Conservation (phyloP, 1,284 basidiomycete genomes). For the Volvariella volvacea region DNA sequence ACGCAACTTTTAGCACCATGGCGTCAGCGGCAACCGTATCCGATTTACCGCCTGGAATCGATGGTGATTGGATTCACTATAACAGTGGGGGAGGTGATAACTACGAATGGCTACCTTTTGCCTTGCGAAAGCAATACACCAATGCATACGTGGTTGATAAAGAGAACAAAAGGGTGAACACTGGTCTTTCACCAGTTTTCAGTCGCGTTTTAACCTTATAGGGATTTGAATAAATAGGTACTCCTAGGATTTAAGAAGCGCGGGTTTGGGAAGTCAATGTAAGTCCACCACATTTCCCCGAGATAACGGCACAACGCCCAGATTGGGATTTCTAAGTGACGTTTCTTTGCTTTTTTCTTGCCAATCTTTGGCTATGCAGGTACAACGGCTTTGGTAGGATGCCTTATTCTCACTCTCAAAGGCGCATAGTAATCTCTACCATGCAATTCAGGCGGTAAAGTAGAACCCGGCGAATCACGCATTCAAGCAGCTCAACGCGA, state of each 20-base stretch:
- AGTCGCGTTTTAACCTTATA: background rate
- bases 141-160: conserved; percentile 47
- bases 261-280: conserved; percentile 60
- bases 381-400: conserved; percentile 60
- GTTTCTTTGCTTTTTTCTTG: conserved; percentile 1
- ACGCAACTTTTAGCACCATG: no score
- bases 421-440: background rate
- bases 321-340: background rate
- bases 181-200: background rate
- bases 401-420: background rate
- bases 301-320: background rate
- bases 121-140: conserved; percentile 43
- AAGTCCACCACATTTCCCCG: conserved; percentile 15
- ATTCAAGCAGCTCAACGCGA: conserved; percentile 58
- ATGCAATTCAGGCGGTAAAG: conserved; percentile 49
- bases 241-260: conserved; percentile 68
- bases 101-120: conserved; percentile 33
- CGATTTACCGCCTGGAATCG: conserved; percentile 27
- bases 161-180: conserved; percentile 25
- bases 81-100: conserved; percentile 28
- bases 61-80: conserved; percentile 11
- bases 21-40: no score
- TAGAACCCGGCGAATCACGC: conserved; percentile 57
- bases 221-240: conserved; percentile 21
- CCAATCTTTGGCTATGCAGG: conserved; percentile 23